Conservation (phyloP, 73 alveolate genomes). For the Uronychia setigera region DNA sequence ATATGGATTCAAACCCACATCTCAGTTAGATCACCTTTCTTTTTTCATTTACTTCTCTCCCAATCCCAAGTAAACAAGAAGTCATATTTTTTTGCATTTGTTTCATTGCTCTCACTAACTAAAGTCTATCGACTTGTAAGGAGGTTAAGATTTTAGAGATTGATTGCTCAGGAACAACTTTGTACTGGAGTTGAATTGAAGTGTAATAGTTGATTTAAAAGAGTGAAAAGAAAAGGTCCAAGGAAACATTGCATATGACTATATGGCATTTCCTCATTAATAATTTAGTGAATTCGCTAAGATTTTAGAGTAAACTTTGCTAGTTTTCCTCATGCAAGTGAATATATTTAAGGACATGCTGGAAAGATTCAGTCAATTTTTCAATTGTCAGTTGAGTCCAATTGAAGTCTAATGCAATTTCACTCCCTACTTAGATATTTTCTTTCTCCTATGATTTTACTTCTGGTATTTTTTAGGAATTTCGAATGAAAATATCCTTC, state of each 20-base stretch:
- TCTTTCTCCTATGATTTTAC: too few relatives aligned
- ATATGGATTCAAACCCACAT: not conserved
- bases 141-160: not conserved
- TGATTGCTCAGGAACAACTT: not conserved
- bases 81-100: not conserved
- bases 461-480: not conserved
- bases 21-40: not conserved
- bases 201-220: not conserved
- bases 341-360: not conserved
- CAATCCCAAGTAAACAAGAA: not conserved
- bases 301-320: not conserved
- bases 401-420: not conserved
- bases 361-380: not conserved
- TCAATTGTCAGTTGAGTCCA: not conserved
- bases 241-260: not conserved
- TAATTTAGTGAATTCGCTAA: not conserved
- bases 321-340: not conserved
- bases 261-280: not conserved
- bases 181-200: not conserved
- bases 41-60: not conserved
- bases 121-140: not conserved
- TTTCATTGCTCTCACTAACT: not conserved
- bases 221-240: not conserved
- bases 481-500: not conserved
- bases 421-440: not conserved